A percentile compares a stretch with the other conserved stretches of the same genome.
phyloP scores from a whole-genome alignment of 1,284 basidiomycete genomes.

The Cutaneotrichosporon sp. region DNA sequence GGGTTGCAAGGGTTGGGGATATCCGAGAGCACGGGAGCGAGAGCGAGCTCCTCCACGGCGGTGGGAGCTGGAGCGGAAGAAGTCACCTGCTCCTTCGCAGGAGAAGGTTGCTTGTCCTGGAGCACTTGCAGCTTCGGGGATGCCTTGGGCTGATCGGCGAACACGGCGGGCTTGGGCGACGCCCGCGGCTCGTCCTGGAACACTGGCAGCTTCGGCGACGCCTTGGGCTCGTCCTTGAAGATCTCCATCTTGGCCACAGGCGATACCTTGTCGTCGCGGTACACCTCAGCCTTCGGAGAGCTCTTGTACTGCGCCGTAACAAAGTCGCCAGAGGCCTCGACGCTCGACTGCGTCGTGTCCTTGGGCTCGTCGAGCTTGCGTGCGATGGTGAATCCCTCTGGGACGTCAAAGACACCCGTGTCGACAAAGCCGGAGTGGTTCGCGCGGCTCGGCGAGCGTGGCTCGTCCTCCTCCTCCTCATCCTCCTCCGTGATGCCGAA shows the following conservation, averaged over 20 bases:
- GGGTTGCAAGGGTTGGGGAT: slow-evolving; percentile 85
- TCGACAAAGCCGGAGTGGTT: slow-evolving; percentile 25
- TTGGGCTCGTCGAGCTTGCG: slow-evolving; percentile 24
- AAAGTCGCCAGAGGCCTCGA: slow-evolving; percentile 9
- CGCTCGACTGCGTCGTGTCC: slow-evolving; percentile 8
- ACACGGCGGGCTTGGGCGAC: background rate
- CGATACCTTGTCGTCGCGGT: background rate
- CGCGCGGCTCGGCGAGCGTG: slow-evolving; percentile 45
- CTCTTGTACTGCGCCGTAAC: slow-evolving; percentile 4
- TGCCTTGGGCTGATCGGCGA: background rate
- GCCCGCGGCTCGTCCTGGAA: background rate
- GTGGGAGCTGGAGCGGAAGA: background rate
- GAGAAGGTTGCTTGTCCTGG: background rate
- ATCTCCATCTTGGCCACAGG: background rate
- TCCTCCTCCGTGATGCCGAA: background rate
- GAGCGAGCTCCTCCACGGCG: background rate
- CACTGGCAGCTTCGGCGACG: background rate
- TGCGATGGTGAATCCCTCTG: slow-evolving; percentile 53
- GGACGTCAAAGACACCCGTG: slow-evolving; percentile 39
- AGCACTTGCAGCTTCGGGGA: background rate
- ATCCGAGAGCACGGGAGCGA: slow-evolving; percentile 8
- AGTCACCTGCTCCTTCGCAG: background rate
- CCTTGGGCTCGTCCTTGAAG: background rate
- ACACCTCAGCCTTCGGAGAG: slow-evolving; percentile 5
- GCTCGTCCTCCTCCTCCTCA: slow-evolving; percentile 1